Percentiles rank a stretch among this genome's conserved stretches.
phyloP scores from a whole-genome alignment of 2,329 filamentous ascomycete species.

The Didymella lethalis region DNA sequence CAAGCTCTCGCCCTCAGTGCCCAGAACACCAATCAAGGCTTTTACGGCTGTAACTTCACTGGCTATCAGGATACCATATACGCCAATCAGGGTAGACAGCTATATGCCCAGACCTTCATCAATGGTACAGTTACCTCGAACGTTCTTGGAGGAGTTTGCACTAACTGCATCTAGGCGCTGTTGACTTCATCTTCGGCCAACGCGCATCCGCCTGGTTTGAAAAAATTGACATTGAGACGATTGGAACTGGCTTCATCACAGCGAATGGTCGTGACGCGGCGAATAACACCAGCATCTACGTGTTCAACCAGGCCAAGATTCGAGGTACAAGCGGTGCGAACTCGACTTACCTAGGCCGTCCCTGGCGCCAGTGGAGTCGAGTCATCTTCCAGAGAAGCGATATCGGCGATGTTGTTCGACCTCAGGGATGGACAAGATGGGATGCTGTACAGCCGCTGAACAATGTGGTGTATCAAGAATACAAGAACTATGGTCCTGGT shows the following conservation, averaged over 20 bases:
- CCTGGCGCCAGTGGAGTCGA: conserved; percentile 58
- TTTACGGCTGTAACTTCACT: conserved; percentile 62
- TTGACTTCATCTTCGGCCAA: conserved; percentile 64
- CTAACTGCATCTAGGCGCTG: conserved; percentile 42
- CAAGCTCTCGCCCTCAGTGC: conserved; percentile 62
- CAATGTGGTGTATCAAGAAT: conserved; percentile 28
- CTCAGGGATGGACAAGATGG: conserved; percentile 61
- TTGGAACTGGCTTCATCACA: conserved; percentile 30
- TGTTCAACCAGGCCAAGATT: conserved; percentile 61
- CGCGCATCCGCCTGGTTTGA: conserved; percentile 58
- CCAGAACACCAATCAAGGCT: conserved; percentile 59
- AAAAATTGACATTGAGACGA: conserved; percentile 38
- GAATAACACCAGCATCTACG: conserved; percentile 55
- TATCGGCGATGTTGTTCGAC: conserved; percentile 64
- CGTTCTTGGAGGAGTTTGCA: background rate
- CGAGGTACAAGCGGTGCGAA: conserved; percentile 46
- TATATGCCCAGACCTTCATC: conserved; percentile 64
- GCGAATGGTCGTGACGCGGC: conserved; percentile 32
- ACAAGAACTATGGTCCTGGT: conserved; percentile 30
- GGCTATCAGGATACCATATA: conserved; percentile 63
- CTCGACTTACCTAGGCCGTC: conserved; percentile 58
- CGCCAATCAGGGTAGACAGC: conserved; percentile 56
- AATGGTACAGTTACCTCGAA: conserved; percentile 48
- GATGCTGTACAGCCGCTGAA: conserved; percentile 27
- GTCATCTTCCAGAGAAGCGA: conserved; percentile 59